These are phyloP conservation scores for Aaosphaeria arxii DNA, from an alignment of 2,329 filamentous ascomycete species.

Conservation along the genomic window DNA sequence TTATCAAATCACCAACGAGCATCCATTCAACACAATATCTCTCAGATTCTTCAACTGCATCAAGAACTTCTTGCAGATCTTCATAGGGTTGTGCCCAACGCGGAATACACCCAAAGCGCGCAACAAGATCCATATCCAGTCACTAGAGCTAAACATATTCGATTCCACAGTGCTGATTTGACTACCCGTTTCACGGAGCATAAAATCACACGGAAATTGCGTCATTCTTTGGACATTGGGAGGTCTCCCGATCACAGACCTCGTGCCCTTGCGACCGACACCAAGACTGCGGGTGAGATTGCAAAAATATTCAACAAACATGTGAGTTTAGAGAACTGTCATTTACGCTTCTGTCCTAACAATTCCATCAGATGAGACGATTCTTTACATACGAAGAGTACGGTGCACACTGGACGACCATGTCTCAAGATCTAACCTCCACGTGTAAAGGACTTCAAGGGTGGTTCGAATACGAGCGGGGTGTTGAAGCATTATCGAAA, in stretches of 20 bases:
- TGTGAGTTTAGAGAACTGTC: conserved; percentile 32
- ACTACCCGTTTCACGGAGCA: conserved; percentile 36
- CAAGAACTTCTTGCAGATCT: conserved; percentile 76
- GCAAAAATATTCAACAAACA: conserved; percentile 53
- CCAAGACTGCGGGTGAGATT: conserved; percentile 53
- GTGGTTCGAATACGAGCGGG: conserved; percentile 79
- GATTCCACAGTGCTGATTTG: conserved; percentile 49
- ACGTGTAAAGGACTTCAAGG: conserved; percentile 66
- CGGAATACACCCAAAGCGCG: conserved; percentile 44
- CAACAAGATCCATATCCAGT: conserved; percentile 30
- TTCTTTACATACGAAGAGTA: conserved; percentile 93
- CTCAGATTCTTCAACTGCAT: conserved; percentile 78
- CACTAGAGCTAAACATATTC: conserved; percentile 42
- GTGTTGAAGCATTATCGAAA: conserved; percentile 77
- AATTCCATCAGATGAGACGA: conserved; percentile 63
- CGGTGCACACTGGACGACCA: conserved; percentile 81
- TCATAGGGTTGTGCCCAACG: conserved; percentile 67
- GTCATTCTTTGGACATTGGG: conserved; percentile 47
- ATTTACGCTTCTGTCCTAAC: background rate
- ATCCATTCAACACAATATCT: conserved; percentile 75
- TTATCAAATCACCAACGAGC: conserved; percentile 63
- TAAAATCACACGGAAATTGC: conserved; percentile 31
- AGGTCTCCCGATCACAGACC: conserved; percentile 38
- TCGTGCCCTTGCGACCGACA: conserved; percentile 45
- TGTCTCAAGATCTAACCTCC: conserved; percentile 73